A percentile compares a stretch with the other conserved stretches of the same genome.
Conservation (phyloP, 2,329 filamentous ascomycete species). For the Aureobasidium uvarum region DNA sequence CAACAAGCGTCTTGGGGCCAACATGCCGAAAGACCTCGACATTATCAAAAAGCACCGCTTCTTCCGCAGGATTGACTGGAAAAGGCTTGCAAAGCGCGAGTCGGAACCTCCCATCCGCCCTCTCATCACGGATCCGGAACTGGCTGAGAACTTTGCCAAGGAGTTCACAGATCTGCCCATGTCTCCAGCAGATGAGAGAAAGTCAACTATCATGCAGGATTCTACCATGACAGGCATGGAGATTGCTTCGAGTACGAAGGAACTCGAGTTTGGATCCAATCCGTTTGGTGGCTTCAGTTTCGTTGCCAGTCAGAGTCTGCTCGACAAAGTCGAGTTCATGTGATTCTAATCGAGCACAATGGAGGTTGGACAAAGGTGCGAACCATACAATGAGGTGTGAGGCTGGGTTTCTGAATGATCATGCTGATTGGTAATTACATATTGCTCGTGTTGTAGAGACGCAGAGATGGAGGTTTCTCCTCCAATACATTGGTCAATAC, state of each 20-base stretch:
- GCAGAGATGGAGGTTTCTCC: background rate
- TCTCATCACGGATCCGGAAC: conserved; percentile 89
- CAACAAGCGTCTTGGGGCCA: conserved; percentile 78
- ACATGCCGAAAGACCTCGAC: conserved; percentile 83
- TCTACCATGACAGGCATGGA: conserved; percentile 29
- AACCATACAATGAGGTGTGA: background rate
- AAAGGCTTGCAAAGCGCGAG: conserved; percentile 75
- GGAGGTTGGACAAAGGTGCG: background rate
- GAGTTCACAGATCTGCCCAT: conserved; percentile 87
- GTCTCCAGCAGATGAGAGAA: conserved; percentile 61
- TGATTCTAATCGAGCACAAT: background rate
- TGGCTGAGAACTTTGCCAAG: conserved; percentile 93
- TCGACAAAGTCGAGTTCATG: conserved; percentile 43
- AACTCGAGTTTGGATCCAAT: conserved; percentile 39
- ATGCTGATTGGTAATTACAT: conserved; percentile 6
- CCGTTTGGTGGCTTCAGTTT: conserved; percentile 56
- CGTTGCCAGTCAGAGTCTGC: conserved; percentile 52
- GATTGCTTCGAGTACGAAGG: background rate
- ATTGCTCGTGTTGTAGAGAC: background rate
- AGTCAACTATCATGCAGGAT: conserved; percentile 31
- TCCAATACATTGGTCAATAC: background rate
- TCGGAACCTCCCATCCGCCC: conserved; percentile 86
- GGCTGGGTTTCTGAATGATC: background rate
- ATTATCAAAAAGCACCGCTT: conserved; percentile 91
- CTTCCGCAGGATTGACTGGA: conserved; percentile 97